These are phyloP conservation scores for Codiaeum variegatum DNA, from an alignment of 441 rosid genomes.

Conservation along the genomic window DNA sequence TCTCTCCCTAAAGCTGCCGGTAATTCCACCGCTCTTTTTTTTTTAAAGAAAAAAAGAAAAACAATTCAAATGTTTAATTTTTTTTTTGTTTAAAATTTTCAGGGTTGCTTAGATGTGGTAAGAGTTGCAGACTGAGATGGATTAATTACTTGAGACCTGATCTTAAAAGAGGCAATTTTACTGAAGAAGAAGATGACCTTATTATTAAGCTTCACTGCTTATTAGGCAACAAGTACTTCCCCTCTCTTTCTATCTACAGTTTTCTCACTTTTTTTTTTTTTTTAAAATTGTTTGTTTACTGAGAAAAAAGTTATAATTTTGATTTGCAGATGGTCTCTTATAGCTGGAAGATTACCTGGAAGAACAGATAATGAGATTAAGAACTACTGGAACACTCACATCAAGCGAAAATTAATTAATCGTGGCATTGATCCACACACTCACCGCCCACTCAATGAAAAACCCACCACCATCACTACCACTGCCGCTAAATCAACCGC, in stretches of 20 bases:
- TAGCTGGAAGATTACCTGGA: constrained; percentile 40
- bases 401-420: constrained; percentile 35
- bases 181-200: constrained; percentile 40
- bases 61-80: background rate
- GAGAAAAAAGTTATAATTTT: background rate
- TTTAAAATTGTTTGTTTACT: background rate
- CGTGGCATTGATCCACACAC: constrained; percentile 40
- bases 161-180: constrained; percentile 42
- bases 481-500: background rate
- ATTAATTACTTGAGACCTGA: constrained; percentile 43
- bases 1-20: constrained; percentile 49
- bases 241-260: too few species aligned
- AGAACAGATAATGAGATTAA: constrained; percentile 45
- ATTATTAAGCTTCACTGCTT: constrained; percentile 37
- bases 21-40: constrained; percentile 2
- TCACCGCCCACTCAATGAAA: constrained; percentile 29
- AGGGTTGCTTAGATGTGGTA: constrained; percentile 46
- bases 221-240: constrained; percentile 38
- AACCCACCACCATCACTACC: background rate
- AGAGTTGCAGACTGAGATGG: constrained; percentile 42
- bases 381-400: constrained; percentile 48
- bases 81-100: background rate
- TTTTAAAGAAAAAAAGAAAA: too few species aligned
- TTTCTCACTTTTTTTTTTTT: background rate
- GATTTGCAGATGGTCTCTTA: constrained; percentile 37